Percentiles rank a stretch among this genome's conserved stretches.
These are phyloP conservation scores for Choanephora cucurbitarum DNA, from an alignment of 371 early-diverging fungal species.

Conservation along the genomic window DNA sequence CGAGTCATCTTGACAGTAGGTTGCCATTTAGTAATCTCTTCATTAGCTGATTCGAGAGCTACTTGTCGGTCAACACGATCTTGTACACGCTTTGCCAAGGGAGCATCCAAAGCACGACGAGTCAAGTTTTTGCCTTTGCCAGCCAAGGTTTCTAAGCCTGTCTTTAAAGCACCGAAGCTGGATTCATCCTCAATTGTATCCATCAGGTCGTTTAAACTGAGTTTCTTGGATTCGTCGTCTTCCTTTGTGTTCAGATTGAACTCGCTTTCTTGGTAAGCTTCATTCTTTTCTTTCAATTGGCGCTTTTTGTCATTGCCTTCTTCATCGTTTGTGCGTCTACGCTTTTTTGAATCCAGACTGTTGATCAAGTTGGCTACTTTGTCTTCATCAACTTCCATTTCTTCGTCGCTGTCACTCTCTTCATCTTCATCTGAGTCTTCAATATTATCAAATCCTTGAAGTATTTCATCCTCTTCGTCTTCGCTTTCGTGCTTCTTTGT, in stretches of 20 bases:
- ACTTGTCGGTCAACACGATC: slow-evolving; percentile 84
- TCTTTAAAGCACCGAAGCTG: slow-evolving; percentile 62
- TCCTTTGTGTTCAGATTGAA: slow-evolving; percentile 67
- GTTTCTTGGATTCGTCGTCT: slow-evolving; percentile 49
- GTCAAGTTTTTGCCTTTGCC: slow-evolving; percentile 51
- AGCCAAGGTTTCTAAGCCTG: slow-evolving; percentile 60
- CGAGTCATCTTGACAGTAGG: slow-evolving; percentile 81
- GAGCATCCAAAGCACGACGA: slow-evolving; percentile 70
- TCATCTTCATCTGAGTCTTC: slow-evolving; percentile 35
- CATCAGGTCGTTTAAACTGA: slow-evolving; percentile 79
- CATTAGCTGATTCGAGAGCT: slow-evolving; percentile 79
- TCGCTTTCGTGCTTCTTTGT: slow-evolving; percentile 8
- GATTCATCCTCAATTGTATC: slow-evolving; percentile 62
- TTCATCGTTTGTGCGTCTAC: slow-evolving; percentile 45
- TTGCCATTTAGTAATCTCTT: slow-evolving; percentile 86
- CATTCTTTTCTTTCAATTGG: slow-evolving; percentile 62
- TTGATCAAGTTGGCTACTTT: slow-evolving; percentile 48
- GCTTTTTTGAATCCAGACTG: slow-evolving; percentile 49
- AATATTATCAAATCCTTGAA: slow-evolving; percentile 35
- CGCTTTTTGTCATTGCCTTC: slow-evolving; percentile 45
- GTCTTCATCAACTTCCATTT: slow-evolving; percentile 31
- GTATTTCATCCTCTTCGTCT: slow-evolving; percentile 32
- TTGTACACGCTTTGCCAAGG: slow-evolving; percentile 80
- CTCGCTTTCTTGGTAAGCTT: slow-evolving; percentile 78
- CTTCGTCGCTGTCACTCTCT: slow-evolving; percentile 34